Conservation (phyloP, 1,284 basidiomycete genomes). For the Trichosporon sp. region DNA sequence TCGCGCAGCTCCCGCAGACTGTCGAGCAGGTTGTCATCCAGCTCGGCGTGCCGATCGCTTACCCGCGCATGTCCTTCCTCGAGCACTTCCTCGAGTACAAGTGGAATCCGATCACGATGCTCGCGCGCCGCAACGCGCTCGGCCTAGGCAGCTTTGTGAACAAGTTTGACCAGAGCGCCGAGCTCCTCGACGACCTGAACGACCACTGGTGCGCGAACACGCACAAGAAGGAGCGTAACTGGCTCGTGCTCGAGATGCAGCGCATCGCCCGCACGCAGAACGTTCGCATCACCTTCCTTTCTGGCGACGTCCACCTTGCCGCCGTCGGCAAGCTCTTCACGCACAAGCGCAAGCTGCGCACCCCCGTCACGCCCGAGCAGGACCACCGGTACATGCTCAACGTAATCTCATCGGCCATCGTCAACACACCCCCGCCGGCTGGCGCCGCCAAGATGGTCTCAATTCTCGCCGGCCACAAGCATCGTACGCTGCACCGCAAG, state of each 20-base stretch:
- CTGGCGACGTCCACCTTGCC: constrained; percentile 88
- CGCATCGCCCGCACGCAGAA: constrained; percentile 65
- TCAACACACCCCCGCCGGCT: constrained; percentile 68
- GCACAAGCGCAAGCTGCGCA: constrained; percentile 46
- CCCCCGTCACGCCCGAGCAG: constrained; percentile 60
- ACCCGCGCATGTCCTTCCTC: constrained; percentile 90
- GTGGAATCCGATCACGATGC: constrained; percentile 74
- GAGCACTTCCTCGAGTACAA: constrained; percentile 70
- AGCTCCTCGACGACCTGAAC: constrained; percentile 88
- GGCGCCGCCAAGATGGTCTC: constrained; percentile 79
- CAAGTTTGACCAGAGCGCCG: constrained; percentile 85
- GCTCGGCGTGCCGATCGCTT: constrained; percentile 69
- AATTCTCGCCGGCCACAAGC: constrained; percentile 75
- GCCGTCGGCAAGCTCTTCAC: constrained; percentile 79
- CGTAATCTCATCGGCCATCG: constrained; percentile 57
- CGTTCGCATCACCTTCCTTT: constrained; percentile 77
- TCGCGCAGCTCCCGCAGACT: constrained; percentile 63
- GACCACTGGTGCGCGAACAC: constrained; percentile 84
- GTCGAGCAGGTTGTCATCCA: constrained; percentile 82
- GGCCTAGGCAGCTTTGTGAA: constrained; percentile 80
- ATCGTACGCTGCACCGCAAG: constrained; percentile 71
- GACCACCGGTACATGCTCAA: constrained; percentile 89
- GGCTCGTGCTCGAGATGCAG: constrained; percentile 79
- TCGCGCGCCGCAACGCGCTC: constrained; percentile 62
- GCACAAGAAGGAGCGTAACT: constrained; percentile 91